Conservation (phyloP, 169 alveolate genomes). For the Blepharisma undulans region DNA sequence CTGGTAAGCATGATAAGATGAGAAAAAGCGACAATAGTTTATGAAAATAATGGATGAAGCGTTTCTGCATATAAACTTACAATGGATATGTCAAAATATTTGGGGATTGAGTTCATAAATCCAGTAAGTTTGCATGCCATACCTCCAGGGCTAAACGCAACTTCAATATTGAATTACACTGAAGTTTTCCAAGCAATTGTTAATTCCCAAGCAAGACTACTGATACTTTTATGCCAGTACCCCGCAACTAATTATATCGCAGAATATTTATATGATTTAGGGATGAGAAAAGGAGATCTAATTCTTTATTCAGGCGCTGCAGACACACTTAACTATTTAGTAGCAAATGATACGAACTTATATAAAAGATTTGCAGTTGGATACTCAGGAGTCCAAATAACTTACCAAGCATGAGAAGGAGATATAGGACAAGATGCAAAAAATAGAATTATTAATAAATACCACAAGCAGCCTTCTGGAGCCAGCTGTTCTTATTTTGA, state of each 20-base stretch:
- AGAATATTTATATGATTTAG: neutral
- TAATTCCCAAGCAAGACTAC: neutral
- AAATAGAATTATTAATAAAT: neutral
- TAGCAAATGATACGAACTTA: neutral
- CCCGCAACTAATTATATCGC: neutral
- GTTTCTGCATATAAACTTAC: no score
- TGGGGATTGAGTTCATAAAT: neutral
- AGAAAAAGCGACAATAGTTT: no score
- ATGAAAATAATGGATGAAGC: no score
- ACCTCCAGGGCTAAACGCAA: neutral
- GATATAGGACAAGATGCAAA: neutral
- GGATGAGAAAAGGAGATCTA: constrained; percentile 1
- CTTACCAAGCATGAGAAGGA: neutral
- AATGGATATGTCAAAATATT: no score
- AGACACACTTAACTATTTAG: neutral
- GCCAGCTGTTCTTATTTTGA: neutral
- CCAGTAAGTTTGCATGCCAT: neutral
- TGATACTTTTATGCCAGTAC: neutral
- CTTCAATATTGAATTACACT: neutral
- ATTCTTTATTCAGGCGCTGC: neutral
- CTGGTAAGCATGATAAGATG: no score
- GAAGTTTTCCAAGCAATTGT: neutral
- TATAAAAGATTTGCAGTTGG: neutral
- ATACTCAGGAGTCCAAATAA: neutral
- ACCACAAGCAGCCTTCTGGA: neutral